Percentiles rank a stretch among this genome's conserved stretches.
These are phyloP conservation scores for Phytophthora capsici DNA, from an alignment of 352 stramenopile species.

Conservation along the genomic window DNA sequence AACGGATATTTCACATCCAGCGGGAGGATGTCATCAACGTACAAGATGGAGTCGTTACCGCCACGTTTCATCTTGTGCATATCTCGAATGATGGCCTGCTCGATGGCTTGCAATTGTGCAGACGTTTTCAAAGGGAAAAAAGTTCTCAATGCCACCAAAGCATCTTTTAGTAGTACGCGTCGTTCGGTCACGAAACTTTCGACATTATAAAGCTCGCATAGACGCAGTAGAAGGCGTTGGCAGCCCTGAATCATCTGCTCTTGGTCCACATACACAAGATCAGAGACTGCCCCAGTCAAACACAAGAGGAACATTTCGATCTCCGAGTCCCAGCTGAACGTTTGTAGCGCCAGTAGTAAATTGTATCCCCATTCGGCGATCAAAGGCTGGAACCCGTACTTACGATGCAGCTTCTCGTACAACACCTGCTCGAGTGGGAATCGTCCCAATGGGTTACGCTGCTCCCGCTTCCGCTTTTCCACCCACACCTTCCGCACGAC, in stretches of 20 bases:
- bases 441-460: constrained; percentile 50
- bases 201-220: constrained; percentile 61
- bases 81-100: constrained; percentile 78
- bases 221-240: constrained; percentile 46
- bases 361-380: constrained; percentile 90
- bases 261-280: constrained; percentile 77
- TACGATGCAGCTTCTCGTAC: constrained; percentile 80
- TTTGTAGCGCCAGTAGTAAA: constrained; percentile 70
- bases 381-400: constrained; percentile 82
- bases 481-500: constrained; percentile 77
- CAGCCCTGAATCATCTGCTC: constrained; percentile 70
- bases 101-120: constrained; percentile 71
- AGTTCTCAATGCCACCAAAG: constrained; percentile 71
- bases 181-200: constrained; percentile 62
- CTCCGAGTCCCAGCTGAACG: constrained; percentile 78
- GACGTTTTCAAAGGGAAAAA: constrained; percentile 85
- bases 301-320: constrained; percentile 82
- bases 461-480: constrained; percentile 75
- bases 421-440: constrained; percentile 69
- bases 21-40: constrained; percentile 77
- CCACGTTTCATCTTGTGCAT: constrained; percentile 82
- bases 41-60: constrained; percentile 74
- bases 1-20: constrained; percentile 49
- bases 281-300: constrained; percentile 70
- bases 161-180: constrained; percentile 75